Base-by-base conservation (phyloP, 176 grass and related monocot genomes). In the Saccharum officinarum region DNA sequence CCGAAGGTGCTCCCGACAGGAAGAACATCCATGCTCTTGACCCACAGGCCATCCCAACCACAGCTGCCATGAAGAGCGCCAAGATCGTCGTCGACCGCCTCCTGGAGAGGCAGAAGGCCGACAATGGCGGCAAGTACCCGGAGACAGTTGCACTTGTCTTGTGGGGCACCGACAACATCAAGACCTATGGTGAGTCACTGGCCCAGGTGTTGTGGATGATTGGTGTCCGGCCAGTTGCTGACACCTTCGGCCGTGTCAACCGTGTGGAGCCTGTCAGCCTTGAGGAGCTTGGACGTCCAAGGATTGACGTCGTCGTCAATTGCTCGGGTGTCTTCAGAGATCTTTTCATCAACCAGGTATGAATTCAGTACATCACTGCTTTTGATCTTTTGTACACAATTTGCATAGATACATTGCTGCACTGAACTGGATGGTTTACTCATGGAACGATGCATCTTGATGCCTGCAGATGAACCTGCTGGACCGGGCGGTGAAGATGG, bases 341-440 rank as follows among this genome's bases (percentile, higher is more conserved):
- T 63, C 97, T 99, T 37, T 99, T 99, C 92, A 99, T 99, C 88
- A 99, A 99, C 83, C 97, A 99, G 93, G 97, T 98, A 91, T 23
- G 57, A 39, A 47, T 70, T 22, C 15, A 44, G 16, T 99, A 4
- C 8, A 45, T 30, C n/a, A 6, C 7, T 46, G n/a, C 47, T 9
- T 88, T 87, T 16, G 22, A 63, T 28, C 3, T 18, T 38, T 69
- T 86, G 33, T 83, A 70, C 1, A 40, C 34, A 31, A 33, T 49
- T 79, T 36, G 81, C 69, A 55, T 23, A 61, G 20, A 79, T 52
- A n/a, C 2, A 90, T 77, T 39, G 45, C 22, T 72, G 44, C 63
- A 86, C 5, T 28, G 28, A 28, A 28, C 28, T 28, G 28, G 28
- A 28, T 28, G 28, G 28, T 28, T 28, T 28, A 28, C 28, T 28